Evolutionary conservation across 164 flowering plant species (phyloP), one percentile per base, ranked within the genome.

Genomic region (Taxillus chinensis): DNA sequence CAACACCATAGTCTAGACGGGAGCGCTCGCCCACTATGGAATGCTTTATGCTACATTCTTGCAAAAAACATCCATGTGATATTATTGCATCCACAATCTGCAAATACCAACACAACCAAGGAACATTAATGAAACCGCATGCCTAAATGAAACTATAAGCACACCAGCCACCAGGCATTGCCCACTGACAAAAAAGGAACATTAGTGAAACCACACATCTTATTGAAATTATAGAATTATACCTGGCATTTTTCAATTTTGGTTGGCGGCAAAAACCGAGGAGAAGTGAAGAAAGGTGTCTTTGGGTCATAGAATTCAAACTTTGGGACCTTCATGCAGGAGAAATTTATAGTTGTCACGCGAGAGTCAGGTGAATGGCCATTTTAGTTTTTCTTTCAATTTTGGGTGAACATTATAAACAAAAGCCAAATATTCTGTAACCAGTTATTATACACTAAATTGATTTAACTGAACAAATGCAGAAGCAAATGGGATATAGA

Each of bases 51-150:
- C 57, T 69, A 60, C 95, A 90, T 69, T 90, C 87, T 69, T 83
- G 57, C 73, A 90, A 71, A 79, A 90, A 87, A 67, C 96, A 90
- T 45, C 96, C 96, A 67, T 90, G 96, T 7, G 96, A 87, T 45
- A 90, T 77, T 55, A 90, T 90, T 17, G 96, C 80, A 71, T 90
- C 82, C 68, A 75, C 73, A 16, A 90, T 74, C 96, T 87, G 87
- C 40, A 69, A 60, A 68, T 0, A 38, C 49, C 59, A 73, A 60
- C 7, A 15, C 5, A 64, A 53, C 17, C 59, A 38, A 38, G 27
- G 39, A 13, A 39, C 39, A 5, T 14, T 39, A 16, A 12, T 45
- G 13, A 41, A 48, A 14, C 3, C 27, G 63, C 16, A 43, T 17
- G 68, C n/a, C 38, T 7, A 5, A 68, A 53, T 40, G 7, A 6